Evolutionary conservation across 768 basidiomycete genomes (phyloP), one percentile per base, ranked within the genome.

Genomic region (Trametes cubensis): DNA sequence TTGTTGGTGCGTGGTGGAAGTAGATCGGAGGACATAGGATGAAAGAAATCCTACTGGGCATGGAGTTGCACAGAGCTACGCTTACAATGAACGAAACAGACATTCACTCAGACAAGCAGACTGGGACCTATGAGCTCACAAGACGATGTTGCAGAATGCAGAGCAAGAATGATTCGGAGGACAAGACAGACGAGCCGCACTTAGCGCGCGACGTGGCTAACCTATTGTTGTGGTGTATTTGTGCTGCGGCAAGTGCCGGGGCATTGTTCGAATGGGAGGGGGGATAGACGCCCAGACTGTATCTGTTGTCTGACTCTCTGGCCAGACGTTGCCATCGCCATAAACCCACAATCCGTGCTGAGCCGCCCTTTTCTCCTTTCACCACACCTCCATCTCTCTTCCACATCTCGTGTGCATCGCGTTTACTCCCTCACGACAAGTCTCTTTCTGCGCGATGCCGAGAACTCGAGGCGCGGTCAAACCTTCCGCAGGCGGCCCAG

Each of bases 221-320:
- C 26, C 25, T 20, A 20, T 8, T 66, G 53, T 66, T 66, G 55
- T 58, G 28, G 40, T 26, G 17, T 66, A 52, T 66, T 66, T 63
- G 62, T 30, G 18, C 38, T 6, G 10, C 62, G 62, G 62, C 8
- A 51, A 28, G 45, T 25, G 65, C 62, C 62, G 61, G 54, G 23
- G 42, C 45, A 48, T 61, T 60, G 62, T 66, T 66, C 53, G 57
- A 60, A 18, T 59, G 23, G 25, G 25, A 26, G 23, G 2, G 14
- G 25, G 47, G 25, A 6, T 28, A 23, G 18, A 15, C 48, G 4
- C 6, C 26, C 25, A 23, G 5, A 21, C 6, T 7, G 42, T 34
- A 14, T 39, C 40, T 47, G 30, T 26, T 46, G 50, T 50, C 20
- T 21, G 41, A 18, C 38, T 28, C 52, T 48, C 55, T 53, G 46